Evolutionary conservation across 1,284 basidiomycete genomes (phyloP).

Genomic region (Ustilago sp.): DNA sequence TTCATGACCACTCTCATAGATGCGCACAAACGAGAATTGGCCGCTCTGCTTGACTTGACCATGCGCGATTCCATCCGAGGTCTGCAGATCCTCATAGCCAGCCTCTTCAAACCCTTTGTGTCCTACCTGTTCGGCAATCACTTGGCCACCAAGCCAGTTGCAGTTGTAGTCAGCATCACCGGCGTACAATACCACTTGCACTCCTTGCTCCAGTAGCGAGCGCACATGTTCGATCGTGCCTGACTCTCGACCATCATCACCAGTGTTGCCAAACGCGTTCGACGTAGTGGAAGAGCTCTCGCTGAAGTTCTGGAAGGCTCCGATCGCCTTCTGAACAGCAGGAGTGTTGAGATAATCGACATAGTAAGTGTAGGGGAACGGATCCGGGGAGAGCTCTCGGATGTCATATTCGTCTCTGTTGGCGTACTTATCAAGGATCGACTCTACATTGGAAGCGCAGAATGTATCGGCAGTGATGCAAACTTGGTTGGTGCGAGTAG

Average conservation of each 20-base stretch:
- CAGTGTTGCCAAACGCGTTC: slow-evolving; percentile 42
- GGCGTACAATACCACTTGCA: slow-evolving; percentile 51
- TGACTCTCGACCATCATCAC: slow-evolving; percentile 49
- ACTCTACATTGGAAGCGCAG: slow-evolving; percentile 53
- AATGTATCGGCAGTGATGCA: slow-evolving; percentile 55
- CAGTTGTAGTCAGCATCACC: slow-evolving; percentile 63
- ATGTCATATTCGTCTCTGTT: slow-evolving; percentile 59
- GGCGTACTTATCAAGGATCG: slow-evolving; percentile 38
- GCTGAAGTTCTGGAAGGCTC: slow-evolving; percentile 56
- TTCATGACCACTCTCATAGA: slow-evolving; percentile 59
- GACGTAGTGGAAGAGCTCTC: slow-evolving; percentile 40
- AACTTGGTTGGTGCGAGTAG: slow-evolving; percentile 35
- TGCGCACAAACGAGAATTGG: slow-evolving; percentile 48
- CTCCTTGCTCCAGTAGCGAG: slow-evolving; percentile 42
- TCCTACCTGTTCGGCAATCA: slow-evolving; percentile 42
- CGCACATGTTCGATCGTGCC: slow-evolving; percentile 48
- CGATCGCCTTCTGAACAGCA: slow-evolving; percentile 49
- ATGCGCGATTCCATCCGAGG: slow-evolving; percentile 25
- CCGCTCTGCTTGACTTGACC: slow-evolving; percentile 56
- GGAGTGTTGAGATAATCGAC: slow-evolving; percentile 54
- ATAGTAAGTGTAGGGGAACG: slow-evolving; percentile 57
- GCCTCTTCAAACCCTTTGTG: slow-evolving; percentile 39
- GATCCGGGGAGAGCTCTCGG: slow-evolving; percentile 56
- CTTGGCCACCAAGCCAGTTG: slow-evolving; percentile 53
- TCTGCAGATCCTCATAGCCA: slow-evolving; percentile 45